Percentiles rank a stretch among this genome's conserved stretches.
Conservation (phyloP, 495 filamentous ascomycete species). For the Hyaloscypha bicolor region DNA sequence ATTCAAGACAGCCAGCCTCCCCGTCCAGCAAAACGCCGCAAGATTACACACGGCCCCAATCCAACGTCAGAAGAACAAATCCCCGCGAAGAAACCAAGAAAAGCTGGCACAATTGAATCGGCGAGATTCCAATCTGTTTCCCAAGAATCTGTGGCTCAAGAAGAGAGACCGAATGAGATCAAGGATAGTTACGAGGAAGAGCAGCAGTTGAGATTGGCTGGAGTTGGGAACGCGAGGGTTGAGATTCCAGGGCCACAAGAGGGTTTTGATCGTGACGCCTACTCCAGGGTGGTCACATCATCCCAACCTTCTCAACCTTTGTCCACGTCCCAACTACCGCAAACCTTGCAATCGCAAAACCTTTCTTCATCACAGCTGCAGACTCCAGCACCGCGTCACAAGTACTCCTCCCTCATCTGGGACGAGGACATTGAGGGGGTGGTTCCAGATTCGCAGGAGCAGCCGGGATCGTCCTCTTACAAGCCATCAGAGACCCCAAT, state of each 20-base stretch:
- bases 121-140: slow-evolving; percentile 22
- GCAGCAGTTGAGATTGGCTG: slow-evolving; percentile 1
- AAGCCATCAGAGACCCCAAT: not conserved
- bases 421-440: slow-evolving; percentile 19
- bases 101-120: slow-evolving; percentile 15
- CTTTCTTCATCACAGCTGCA: not conserved
- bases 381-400: not conserved
- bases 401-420: slow-evolving; percentile 13
- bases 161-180: slow-evolving; percentile 14
- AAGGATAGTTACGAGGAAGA: slow-evolving; percentile 35
- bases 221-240: slow-evolving; percentile 3
- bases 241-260: slow-evolving; percentile 18
- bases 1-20: slow-evolving; percentile 19
- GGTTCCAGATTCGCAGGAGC: slow-evolving; percentile 27
- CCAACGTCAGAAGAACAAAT: not conserved
- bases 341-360: not conserved
- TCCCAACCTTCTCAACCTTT: slow-evolving; percentile 24
- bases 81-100: slow-evolving; percentile 13
- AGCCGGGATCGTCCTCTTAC: slow-evolving; percentile 10
- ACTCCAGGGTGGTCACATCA: slow-evolving; percentile 11
- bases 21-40: slow-evolving; percentile 22
- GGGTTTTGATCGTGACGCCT: slow-evolving; percentile 26
- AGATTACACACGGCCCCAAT: not conserved
- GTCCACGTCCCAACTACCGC: not conserved
- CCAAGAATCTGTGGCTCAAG: slow-evolving; percentile 4